These are phyloP conservation scores for Erysiphe neolycopersici DNA, from an alignment of 2,329 filamentous ascomycete species.

Conservation along the genomic window DNA sequence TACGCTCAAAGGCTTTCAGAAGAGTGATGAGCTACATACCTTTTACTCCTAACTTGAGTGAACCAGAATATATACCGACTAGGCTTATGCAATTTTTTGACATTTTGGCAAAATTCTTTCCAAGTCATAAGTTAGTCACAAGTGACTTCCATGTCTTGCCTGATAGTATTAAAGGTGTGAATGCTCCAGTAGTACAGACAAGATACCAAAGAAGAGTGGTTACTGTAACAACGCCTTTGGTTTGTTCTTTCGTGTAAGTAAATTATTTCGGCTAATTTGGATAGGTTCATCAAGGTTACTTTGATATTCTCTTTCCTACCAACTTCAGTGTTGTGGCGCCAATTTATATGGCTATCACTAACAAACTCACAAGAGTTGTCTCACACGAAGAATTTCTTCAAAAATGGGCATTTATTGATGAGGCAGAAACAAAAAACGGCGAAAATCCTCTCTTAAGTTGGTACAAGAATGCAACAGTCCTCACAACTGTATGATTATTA, in stretches of 20 bases:
- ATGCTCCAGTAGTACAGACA: conserved; percentile 90
- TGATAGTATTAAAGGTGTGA: conserved; percentile 57
- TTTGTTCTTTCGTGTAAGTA: conserved; percentile 19
- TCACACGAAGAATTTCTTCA: conserved; percentile 78
- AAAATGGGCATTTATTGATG: conserved; percentile 70
- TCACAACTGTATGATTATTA: conserved; percentile 38
- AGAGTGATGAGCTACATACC: conserved; percentile 37
- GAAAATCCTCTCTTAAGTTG: conserved; percentile 82
- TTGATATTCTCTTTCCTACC: conserved; percentile 95
- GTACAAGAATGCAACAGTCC: conserved; percentile 86
- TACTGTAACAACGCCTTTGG: conserved; percentile 69
- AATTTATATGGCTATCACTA: conserved; percentile 78
- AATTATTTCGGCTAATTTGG: neutral
- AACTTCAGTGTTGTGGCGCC: conserved; percentile 79
- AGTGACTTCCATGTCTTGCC: conserved; percentile 78
- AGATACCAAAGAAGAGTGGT: conserved; percentile 69
- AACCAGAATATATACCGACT: conserved; percentile 83
- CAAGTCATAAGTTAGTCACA: conserved; percentile 62
- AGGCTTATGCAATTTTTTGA: conserved; percentile 93
- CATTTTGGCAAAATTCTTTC: conserved; percentile 67
- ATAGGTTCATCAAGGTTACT: conserved; percentile 91
- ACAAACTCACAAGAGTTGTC: conserved; percentile 63
- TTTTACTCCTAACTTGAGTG: conserved; percentile 47
- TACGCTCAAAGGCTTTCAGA: conserved; percentile 28
- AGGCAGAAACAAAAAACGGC: conserved; percentile 66